Conservation (phyloP, 257 asterid species). For the Coffea eugenioides region DNA sequence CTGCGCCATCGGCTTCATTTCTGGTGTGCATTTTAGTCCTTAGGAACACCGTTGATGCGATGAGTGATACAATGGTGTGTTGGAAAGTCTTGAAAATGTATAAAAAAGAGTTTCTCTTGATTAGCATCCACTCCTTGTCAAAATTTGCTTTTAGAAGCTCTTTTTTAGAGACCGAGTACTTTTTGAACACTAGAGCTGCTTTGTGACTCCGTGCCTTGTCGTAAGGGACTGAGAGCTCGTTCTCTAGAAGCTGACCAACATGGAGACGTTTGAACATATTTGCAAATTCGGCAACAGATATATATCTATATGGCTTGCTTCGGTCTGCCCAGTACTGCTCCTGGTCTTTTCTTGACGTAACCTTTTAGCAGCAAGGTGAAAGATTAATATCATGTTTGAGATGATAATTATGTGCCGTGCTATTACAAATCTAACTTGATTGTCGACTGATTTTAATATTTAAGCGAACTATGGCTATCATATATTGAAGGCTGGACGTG, state of each 20-base stretch:
- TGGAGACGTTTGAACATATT: conserved; percentile 48
- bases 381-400: neutral
- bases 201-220: conserved; percentile 47
- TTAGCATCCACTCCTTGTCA: conserved; percentile 67
- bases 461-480: neutral
- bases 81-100: conserved; percentile 69
- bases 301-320: conserved; percentile 34
- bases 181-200: conserved; percentile 52
- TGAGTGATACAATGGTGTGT: conserved; percentile 50
- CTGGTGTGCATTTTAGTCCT: conserved; percentile 45
- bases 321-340: conserved; percentile 64
- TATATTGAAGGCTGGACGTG: neutral
- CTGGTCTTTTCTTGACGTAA: conserved; percentile 71
- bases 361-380: conserved; percentile 31
- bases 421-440: neutral
- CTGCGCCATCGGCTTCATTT: conserved; percentile 44
- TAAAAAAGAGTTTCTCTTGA: conserved; percentile 62
- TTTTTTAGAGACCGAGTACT: conserved; percentile 39
- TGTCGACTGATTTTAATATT: neutral
- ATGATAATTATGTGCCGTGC: neutral
- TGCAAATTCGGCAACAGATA: conserved; percentile 52
- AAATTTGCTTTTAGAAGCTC: conserved; percentile 65
- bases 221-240: conserved; percentile 48
- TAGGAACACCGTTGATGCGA: conserved; percentile 60
- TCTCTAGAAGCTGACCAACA: conserved; percentile 42